Evolutionary conservation across 2,329 filamentous ascomycete genomes (phyloP).

Genomic region (Penicillium sp.): DNA sequence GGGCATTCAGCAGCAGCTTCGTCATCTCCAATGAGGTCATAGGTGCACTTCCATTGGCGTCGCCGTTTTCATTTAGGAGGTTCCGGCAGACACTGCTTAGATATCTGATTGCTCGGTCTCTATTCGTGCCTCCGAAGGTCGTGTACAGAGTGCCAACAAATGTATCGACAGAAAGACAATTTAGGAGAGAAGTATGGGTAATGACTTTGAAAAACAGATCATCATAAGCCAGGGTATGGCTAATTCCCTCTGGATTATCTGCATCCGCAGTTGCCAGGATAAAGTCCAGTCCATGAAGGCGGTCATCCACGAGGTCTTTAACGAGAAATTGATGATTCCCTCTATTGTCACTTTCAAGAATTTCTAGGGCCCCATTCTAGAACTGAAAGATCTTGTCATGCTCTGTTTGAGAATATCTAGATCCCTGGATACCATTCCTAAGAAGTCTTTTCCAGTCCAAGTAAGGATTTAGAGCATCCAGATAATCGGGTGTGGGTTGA

Average conservation of each 20-base stretch:
- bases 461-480: background rate
- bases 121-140: background rate
- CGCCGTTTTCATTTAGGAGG: background rate
- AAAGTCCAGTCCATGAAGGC: background rate
- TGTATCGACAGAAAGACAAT: constrained; percentile 1
- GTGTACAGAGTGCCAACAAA: background rate
- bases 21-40: background rate
- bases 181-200: constrained; percentile 3
- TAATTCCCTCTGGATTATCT: background rate
- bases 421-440: background rate
- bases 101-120: background rate
- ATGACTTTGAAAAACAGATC: background rate
- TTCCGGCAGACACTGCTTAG: background rate
- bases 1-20: background rate
- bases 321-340: constrained; percentile 1
- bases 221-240: background rate
- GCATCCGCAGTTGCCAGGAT: constrained; percentile 2
- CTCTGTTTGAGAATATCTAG: background rate
- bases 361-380: background rate
- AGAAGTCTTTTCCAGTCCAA: constrained; percentile 1
- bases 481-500: background rate
- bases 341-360: background rate
- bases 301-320: background rate
- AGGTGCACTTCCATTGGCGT: background rate
- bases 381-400: background rate